Conservation (phyloP, 805 yeast genomes). For the Saccharomyces jurei region DNA sequence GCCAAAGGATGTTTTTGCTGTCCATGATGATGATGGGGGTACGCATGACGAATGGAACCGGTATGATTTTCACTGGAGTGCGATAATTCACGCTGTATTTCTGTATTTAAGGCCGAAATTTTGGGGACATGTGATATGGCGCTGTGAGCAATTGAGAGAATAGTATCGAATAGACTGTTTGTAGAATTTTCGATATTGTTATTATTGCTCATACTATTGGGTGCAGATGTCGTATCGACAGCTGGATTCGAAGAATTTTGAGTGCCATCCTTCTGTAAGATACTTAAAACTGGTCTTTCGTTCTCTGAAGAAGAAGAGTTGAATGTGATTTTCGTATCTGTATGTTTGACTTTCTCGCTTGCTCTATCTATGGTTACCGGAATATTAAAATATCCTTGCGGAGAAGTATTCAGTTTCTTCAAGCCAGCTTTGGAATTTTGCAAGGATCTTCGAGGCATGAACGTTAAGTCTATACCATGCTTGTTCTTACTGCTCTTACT, state of each 20-base stretch:
- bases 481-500: background rate
- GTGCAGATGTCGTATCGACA: background rate
- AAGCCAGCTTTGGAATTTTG: conserved; percentile 17
- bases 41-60: background rate
- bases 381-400: conserved; percentile 16
- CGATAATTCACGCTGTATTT: background rate
- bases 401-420: conserved; percentile 6
- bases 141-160: conserved; percentile 41
- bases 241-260: background rate
- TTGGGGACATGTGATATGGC: conserved; percentile 33
- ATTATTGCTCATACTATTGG: background rate
- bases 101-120: conserved; percentile 1
- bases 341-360: background rate
- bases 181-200: conserved; percentile 3
- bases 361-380: conserved; percentile 14
- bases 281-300: background rate
- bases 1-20: background rate
- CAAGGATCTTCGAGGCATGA: conserved; percentile 15
- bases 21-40: background rate
- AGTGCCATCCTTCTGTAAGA: background rate
- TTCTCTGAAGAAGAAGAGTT: background rate
- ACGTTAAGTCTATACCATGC: conserved; percentile 4
- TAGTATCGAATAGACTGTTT: conserved; percentile 36
- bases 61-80: background rate
- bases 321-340: background rate